phyloP scores from a whole-genome alignment of 1,139 yeast genomes.

The Taphrina sp. region DNA sequence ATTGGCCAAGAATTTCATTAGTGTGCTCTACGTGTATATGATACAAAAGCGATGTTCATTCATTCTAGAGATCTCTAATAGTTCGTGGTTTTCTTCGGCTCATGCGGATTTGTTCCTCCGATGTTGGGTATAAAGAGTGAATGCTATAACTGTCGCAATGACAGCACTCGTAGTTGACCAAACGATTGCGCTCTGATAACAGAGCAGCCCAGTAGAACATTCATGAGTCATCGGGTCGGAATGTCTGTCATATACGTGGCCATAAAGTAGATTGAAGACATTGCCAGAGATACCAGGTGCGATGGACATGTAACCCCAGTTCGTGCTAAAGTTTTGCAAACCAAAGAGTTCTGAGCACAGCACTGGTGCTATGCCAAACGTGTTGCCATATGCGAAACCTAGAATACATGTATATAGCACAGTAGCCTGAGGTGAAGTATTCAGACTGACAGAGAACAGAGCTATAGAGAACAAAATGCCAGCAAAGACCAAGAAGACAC shows the following conservation, averaged over 20 bases:
- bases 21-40: too few species aligned
- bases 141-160: conserved; percentile 1
- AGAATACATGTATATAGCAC: conserved; percentile 58
- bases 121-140: neutral
- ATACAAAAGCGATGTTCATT: too few species aligned
- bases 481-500: conserved; percentile 65
- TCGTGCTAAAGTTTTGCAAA: conserved; percentile 65
- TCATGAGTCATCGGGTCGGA: conserved; percentile 35
- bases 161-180: neutral
- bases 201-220: conserved; percentile 36
- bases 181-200: conserved; percentile 37
- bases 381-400: conserved; percentile 76
- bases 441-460: conserved; percentile 44
- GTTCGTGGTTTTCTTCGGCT: too few species aligned
- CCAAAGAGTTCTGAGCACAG: conserved; percentile 76
- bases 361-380: conserved; percentile 79
- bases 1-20: too few species aligned
- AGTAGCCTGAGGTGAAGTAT: conserved; percentile 46
- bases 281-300: conserved; percentile 46
- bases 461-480: conserved; percentile 48
- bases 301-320: conserved; percentile 64
- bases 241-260: conserved; percentile 43
- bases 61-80: too few species aligned
- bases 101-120: too few species aligned
- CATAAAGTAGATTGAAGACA: conserved; percentile 45